A percentile compares a stretch with the other conserved stretches of the same genome.
Conservation (phyloP, 352 stramenopile species). For the Phytophthora chlamydospora region DNA sequence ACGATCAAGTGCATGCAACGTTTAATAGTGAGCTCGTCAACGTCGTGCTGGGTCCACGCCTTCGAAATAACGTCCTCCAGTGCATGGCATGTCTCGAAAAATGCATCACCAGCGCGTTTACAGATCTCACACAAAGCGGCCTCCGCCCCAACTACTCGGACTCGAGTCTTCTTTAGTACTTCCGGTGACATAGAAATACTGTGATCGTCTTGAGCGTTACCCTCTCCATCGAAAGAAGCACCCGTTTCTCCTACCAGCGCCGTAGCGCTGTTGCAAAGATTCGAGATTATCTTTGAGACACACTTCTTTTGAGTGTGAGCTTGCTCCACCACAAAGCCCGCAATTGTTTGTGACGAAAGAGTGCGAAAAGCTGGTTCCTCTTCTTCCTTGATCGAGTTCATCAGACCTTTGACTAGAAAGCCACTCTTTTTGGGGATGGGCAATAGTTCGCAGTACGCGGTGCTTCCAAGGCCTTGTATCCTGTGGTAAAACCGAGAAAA, state of each 20-base stretch:
- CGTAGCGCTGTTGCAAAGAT: conserved; percentile 71
- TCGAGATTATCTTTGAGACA: conserved; percentile 78
- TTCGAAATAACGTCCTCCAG: conserved; percentile 46
- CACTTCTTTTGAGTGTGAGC: conserved; percentile 64
- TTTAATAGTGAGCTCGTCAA: conserved; percentile 47
- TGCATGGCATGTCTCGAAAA: conserved; percentile 44
- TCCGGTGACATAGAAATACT: conserved; percentile 20
- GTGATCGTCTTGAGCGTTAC: conserved; percentile 3
- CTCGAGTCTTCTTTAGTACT: conserved; percentile 35
- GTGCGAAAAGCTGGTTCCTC: conserved; percentile 46
- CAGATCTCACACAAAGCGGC: conserved; percentile 50
- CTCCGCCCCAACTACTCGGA: conserved; percentile 55
- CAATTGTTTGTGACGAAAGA: conserved; percentile 58
- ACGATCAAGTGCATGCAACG: conserved; percentile 57
- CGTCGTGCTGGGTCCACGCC: conserved; percentile 35
- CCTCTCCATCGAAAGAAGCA: conserved; percentile 10
- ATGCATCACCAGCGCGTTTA: conserved; percentile 24
- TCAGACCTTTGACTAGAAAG: conserved; percentile 80
- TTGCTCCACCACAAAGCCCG: conserved; percentile 63
- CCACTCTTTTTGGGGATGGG: conserved; percentile 68
- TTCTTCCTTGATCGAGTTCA: conserved; percentile 81
- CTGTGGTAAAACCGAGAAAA: conserved; percentile 58
- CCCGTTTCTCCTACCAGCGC: conserved; percentile 40
- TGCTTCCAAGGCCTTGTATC: conserved; percentile 69
- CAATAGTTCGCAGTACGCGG: conserved; percentile 60